These are phyloP conservation scores for Boehmeria nivea DNA, from an alignment of 306 rosid genomes.

Conservation along the genomic window DNA sequence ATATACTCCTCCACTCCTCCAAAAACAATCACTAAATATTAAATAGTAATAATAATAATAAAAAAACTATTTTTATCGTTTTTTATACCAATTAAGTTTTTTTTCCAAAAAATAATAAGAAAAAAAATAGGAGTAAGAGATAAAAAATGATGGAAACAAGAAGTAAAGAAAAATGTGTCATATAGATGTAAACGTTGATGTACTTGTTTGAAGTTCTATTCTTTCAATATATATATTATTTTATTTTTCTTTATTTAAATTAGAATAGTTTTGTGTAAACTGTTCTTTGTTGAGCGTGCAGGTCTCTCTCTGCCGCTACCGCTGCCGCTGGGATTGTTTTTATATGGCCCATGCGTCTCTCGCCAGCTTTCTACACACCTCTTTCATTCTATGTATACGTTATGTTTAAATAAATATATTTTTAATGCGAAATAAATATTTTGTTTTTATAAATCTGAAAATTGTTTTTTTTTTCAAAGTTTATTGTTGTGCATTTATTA, in stretches of 20 bases:
- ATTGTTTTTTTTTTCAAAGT: background rate
- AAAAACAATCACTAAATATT: no score
- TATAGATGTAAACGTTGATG: no score
- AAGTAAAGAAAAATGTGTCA: background rate
- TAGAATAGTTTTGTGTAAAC: constrained; percentile 19
- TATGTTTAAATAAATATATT: background rate
- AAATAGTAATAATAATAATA: no score
- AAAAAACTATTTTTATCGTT: no score
- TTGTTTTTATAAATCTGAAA: background rate
- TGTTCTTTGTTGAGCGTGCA: constrained; percentile 37
- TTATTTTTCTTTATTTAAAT: background rate
- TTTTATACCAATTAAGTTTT: no score
- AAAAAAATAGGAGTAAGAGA: no score
- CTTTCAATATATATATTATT: no score
- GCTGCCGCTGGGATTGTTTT: constrained; percentile 45
- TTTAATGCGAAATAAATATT: background rate
- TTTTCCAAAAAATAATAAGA: no score
- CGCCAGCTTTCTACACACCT: constrained; percentile 34
- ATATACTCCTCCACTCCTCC: no score
- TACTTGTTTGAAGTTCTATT: no score
- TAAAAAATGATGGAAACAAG: no score
- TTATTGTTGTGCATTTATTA: background rate
- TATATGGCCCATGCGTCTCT: constrained; percentile 45
- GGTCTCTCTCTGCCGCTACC: constrained; percentile 36
- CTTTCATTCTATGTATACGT: background rate